Evolutionary conservation across 2,329 filamentous ascomycete genomes (phyloP), one percentile per base, ranked within the genome.

Genomic region (Hypoxylon sp.): DNA sequence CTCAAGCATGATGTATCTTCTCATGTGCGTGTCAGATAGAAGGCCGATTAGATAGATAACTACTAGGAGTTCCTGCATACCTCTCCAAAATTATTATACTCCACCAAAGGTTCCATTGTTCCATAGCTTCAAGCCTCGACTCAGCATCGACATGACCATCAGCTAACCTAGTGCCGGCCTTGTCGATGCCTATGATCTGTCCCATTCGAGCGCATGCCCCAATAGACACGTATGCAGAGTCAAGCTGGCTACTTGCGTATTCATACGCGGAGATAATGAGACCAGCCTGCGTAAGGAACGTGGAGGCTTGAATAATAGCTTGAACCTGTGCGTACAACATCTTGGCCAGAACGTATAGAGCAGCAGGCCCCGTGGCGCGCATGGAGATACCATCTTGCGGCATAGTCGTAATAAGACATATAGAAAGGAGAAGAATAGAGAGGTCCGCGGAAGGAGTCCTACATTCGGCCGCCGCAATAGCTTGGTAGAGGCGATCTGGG

Each of bases 51-150:
- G n/a, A 5, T 42, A 2, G 9, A 6, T 17, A 35, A 35, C 33
- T 35, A 9, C 4, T 17, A 13, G n/a, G 14, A 17, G 13, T n/a
- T 42, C n/a, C 17, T 42, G 17, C 37, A 17, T 17, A 42, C 37
- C 37, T 42, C 14, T 42, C 37, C 37, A 42, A 17, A n/a, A 42
- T 42, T 17, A 42, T 42, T 42, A 42, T 42, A 17, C 37, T n/a
- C 37, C 37, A 42, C 37, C 37, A 42, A 17, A 42, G 37, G 14
- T 42, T 42, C 37, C 37, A 42, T 42, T 42, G 14, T 42, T 42
- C 37, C 37, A 42, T 42, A 9, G 14, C 37, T 17, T 42, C 13
- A 9, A 42, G n/a, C n/a, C 14, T 42, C 5, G 37, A 42, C 37
- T 42, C 37, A n/a, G 37, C 37, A 42, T 42, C 37, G 17, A n/a